Base-by-base conservation (phyloP, 2,329 filamentous ascomycete genomes). In the Curvularia verruculosa region DNA sequence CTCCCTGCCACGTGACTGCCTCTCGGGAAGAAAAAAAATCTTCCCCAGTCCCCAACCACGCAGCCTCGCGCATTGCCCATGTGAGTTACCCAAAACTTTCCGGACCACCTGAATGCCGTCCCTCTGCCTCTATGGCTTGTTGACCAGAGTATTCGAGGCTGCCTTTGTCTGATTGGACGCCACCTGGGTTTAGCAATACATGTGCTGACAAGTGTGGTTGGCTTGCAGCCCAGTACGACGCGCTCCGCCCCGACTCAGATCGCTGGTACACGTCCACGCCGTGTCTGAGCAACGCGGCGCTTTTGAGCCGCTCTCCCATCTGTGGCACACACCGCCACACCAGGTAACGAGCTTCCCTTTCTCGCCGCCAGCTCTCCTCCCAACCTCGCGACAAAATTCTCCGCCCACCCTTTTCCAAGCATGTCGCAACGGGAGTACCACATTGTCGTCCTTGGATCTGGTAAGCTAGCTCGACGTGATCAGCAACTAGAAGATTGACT, bases 391-490 rank as follows among this genome's bases (percentile, higher is more conserved):
- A 58, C 60, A 52, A 64, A n/a, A 53, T 48, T 31, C 41, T 47
- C 29, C 43, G 21, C 50, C 43, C 26, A 29, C 49, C 49, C 49
- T 13, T 54, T 49, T 44, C 59, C 48, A 71, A 69, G 48, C 62
- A 77, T 77, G 75, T 75, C 72, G 65, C 75, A 77, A 65, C 68
- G 76, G 59, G 76, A 78, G 61, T 78, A 78, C 61, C 76, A 78
- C 64, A 78, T 78, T 59, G 76, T 78, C 51, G 76, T 78, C 53
- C 73, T 78, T 18, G 76, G 76, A 37, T 77, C 75, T 49, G 75
- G 76, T 77, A 68, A 67, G 75, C 61, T 59, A 58, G 57, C 54
- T 29, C 31, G 48, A 58, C 52, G 39, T 59, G 52, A 61, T 55
- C 48, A 53, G 41, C 54, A 61, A 39, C 55, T 57, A 64, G 56